phyloP scores from a whole-genome alignment of 2,329 filamentous ascomycete genomes.

The Diplodia intermedia region DNA sequence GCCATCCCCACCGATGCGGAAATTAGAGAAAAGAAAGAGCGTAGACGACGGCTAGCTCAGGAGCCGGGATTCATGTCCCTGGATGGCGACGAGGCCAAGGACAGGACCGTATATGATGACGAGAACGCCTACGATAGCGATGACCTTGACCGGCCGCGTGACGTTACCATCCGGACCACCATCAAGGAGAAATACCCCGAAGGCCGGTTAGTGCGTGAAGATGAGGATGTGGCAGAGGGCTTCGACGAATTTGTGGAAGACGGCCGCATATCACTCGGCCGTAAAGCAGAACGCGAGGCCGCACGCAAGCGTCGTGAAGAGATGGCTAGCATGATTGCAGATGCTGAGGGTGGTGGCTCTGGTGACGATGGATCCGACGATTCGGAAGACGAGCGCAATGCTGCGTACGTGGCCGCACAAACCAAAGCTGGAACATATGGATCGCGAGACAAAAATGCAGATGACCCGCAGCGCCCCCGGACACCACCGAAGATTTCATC shows the following conservation, averaged over 20 bases:
- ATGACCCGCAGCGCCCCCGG: constrained; percentile 56
- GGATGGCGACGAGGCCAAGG: constrained; percentile 63
- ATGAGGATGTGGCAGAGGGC: constrained; percentile 91
- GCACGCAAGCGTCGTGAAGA: constrained; percentile 70
- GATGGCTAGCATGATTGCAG: constrained; percentile 83
- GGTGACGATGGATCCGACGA: constrained; percentile 75
- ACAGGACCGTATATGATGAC: constrained; percentile 41
- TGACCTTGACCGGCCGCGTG: constrained; percentile 49
- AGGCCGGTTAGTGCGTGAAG: constrained; percentile 78
- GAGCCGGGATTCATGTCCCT: constrained; percentile 69
- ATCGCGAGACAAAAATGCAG: constrained; percentile 45
- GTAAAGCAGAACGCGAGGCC: constrained; percentile 77
- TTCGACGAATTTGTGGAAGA: constrained; percentile 93
- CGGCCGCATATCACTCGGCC: constrained; percentile 77
- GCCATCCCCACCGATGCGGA: constrained; percentile 81
- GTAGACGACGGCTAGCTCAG: constrained; percentile 79
- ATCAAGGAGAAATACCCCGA: constrained; percentile 67
- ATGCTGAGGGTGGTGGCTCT: constrained; percentile 72
- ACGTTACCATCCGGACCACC: constrained; percentile 20
- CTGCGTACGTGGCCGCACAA: constrained; percentile 87
- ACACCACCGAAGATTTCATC: constrained; percentile 78
- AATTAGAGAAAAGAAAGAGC: constrained; percentile 88
- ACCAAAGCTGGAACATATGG: constrained; percentile 85
- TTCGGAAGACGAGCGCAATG: constrained; percentile 67
- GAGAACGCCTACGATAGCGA: constrained; percentile 51